Conservation (phyloP, 306 rosid species). For the Spatholobus suberectus region DNA sequence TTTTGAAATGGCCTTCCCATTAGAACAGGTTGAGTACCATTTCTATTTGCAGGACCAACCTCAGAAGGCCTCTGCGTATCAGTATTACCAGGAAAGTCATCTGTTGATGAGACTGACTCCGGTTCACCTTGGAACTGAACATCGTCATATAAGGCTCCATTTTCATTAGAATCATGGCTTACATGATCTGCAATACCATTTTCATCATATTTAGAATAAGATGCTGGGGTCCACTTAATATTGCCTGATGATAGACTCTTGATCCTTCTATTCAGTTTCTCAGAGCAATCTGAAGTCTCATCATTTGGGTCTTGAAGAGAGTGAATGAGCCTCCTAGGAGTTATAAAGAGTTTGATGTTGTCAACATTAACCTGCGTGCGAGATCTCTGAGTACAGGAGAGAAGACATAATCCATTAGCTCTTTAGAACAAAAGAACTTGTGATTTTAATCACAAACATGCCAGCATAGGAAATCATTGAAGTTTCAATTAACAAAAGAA, state of each 20-base stretch:
- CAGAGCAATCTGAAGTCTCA: slow-evolving; percentile 53
- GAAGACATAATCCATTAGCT: slow-evolving; percentile 17
- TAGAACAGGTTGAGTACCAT: slow-evolving; percentile 21
- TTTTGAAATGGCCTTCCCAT: slow-evolving; percentile 43
- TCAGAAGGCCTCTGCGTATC: slow-evolving; percentile 44
- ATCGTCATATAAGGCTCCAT: slow-evolving; percentile 49
- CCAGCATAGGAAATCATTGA: slow-evolving; percentile 16
- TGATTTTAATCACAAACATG: slow-evolving; percentile 12
- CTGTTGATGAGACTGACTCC: slow-evolving; percentile 83
- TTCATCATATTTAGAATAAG: slow-evolving; percentile 50
- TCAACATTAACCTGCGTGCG: slow-evolving; percentile 49
- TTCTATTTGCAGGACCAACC: slow-evolving; percentile 43
- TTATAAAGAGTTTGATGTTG: slow-evolving; percentile 52
- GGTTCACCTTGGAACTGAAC: slow-evolving; percentile 54
- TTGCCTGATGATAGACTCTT: slow-evolving; percentile 65
- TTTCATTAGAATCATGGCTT: slow-evolving; percentile 43
- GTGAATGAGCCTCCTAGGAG: slow-evolving; percentile 81
- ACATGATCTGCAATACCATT: slow-evolving; percentile 36
- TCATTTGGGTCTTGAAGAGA: slow-evolving; percentile 72
- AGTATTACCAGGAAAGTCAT: slow-evolving; percentile 47
- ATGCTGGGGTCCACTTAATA: slow-evolving; percentile 60
- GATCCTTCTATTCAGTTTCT: slow-evolving; percentile 46
- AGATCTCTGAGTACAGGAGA: slow-evolving; percentile 62
- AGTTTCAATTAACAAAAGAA: slow-evolving; percentile 26
- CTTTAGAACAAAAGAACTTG: slow-evolving; percentile 1